Evolutionary conservation across 2,329 filamentous ascomycete species (phyloP).

Genomic region (Ustilaginoidea virens): DNA sequence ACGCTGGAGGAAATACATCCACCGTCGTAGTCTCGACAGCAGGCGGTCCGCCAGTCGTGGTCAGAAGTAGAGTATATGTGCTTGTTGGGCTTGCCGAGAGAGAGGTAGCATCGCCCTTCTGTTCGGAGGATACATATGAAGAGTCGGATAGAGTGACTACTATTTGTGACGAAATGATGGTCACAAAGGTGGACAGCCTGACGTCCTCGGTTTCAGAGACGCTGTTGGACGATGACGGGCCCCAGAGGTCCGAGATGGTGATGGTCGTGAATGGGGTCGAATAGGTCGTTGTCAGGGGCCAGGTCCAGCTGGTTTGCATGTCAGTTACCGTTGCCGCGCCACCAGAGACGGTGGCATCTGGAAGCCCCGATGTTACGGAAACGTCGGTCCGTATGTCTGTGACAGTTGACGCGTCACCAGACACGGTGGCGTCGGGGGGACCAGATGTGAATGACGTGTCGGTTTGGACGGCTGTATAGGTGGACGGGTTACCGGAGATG

Average conservation of each 20-base stretch:
- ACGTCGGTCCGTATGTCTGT: slow-evolving; percentile 15
- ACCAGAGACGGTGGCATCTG: slow-evolving; percentile 18
- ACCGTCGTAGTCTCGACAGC: slow-evolving; percentile 18
- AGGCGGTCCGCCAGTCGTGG: slow-evolving; percentile 14
- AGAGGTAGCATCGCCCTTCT: slow-evolving; percentile 11
- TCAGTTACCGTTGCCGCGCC: slow-evolving; percentile 17
- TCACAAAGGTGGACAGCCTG: slow-evolving; percentile 9
- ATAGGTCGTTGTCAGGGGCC: slow-evolving; percentile 7
- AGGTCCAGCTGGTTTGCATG: slow-evolving; percentile 10
- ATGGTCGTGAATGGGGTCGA: slow-evolving; percentile 11
- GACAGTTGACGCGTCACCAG: slow-evolving; percentile 14
- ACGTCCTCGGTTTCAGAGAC: neutral
- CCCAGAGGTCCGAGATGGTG: slow-evolving; percentile 16
- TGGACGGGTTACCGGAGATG: slow-evolving; percentile 12
- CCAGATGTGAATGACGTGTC: slow-evolving; percentile 10
- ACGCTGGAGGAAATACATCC: slow-evolving; percentile 11
- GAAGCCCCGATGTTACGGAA: slow-evolving; percentile 14
- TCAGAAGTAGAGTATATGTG: slow-evolving; percentile 17
- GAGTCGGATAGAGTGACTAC: slow-evolving; percentile 11
- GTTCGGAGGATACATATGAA: slow-evolving; percentile 6
- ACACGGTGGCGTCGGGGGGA: slow-evolving; percentile 13
- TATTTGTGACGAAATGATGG: slow-evolving; percentile 9
- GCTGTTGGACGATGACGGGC: slow-evolving; percentile 3
- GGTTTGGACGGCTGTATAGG: slow-evolving; percentile 10
- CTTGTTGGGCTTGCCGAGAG: slow-evolving; percentile 8